A percentile compares a stretch with the other conserved stretches of the same genome.
Conservation (phyloP, 768 basidiomycete species). For the Trametes gibbosa region DNA sequence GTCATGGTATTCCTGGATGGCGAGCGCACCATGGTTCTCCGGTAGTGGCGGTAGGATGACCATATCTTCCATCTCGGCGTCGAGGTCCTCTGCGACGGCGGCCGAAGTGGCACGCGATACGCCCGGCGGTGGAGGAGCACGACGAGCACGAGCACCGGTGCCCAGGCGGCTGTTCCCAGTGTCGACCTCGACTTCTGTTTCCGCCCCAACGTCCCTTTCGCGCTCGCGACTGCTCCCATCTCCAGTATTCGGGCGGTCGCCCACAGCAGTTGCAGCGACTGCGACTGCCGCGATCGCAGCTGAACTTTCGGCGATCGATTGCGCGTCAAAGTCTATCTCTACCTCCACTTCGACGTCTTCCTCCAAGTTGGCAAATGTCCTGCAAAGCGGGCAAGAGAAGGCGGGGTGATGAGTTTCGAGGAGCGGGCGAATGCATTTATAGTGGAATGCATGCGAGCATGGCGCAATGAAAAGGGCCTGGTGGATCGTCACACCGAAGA, state of each 20-base stretch:
- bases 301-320: conserved; percentile 15
- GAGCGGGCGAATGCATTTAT: conserved; percentile 94
- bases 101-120: background rate
- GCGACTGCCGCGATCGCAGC: conserved; percentile 16
- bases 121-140: conserved; percentile 7
- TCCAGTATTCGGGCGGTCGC: conserved; percentile 25
- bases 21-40: conserved; percentile 24
- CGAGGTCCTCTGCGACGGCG: conserved; percentile 21
- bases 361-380: conserved; percentile 93
- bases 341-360: conserved; percentile 85
- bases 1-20: conserved; percentile 7
- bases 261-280: conserved; percentile 12
- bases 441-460: conserved; percentile 94
- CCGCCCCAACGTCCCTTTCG: conserved; percentile 27
- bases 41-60: conserved; percentile 25
- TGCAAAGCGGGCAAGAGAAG: conserved; percentile 93
- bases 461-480: conserved; percentile 98
- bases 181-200: conserved; percentile 33
- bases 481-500: conserved; percentile 88
- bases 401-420: conserved; percentile 87
- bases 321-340: conserved; percentile 32
- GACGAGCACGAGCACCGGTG: conserved; percentile 16
- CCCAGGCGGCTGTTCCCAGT: conserved; percentile 22
- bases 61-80: conserved; percentile 27
- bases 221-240: conserved; percentile 21